Evolutionary conservation across 1,284 basidiomycete species (phyloP).

Genomic region (Trametes polyzona): DNA sequence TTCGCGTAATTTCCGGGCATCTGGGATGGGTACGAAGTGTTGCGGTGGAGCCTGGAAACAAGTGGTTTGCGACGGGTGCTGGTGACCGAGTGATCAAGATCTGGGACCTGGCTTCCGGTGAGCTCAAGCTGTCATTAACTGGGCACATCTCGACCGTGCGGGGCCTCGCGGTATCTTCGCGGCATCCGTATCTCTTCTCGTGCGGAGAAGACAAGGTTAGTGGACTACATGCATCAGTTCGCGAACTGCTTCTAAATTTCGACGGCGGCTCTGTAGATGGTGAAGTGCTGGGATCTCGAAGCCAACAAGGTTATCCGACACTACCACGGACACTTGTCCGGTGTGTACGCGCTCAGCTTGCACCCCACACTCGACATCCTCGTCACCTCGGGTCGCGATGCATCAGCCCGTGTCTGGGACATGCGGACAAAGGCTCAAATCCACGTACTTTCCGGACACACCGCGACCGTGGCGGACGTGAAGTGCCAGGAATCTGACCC

Average conservation of each 20-base stretch:
- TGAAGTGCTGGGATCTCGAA: constrained; percentile 99
- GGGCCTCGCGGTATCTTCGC: constrained; percentile 87
- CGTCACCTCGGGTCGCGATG: constrained; percentile 94
- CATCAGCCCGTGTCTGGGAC: constrained; percentile 97
- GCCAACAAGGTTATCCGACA: constrained; percentile 98
- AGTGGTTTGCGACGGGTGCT: constrained; percentile 98
- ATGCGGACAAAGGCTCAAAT: constrained; percentile 98
- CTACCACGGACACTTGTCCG: constrained; percentile 97
- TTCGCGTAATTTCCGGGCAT: constrained; percentile 97
- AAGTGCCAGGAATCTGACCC: constrained; percentile 96
- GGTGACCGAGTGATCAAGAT: constrained; percentile 99
- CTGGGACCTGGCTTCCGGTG: constrained; percentile 97
- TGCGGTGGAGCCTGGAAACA: constrained; percentile 96
- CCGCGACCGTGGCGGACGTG: constrained; percentile 92
- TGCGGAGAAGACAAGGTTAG: constrained; percentile 94
- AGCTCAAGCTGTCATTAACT: constrained; percentile 93
- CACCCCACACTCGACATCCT: constrained; percentile 97
- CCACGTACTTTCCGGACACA: constrained; percentile 92
- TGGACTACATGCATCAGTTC: not conserved
- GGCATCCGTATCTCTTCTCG: constrained; percentile 98
- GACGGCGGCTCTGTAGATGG: constrained; percentile 79
- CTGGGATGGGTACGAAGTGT: constrained; percentile 98
- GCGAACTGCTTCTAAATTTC: not conserved
- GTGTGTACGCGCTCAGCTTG: constrained; percentile 88
- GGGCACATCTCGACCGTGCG: constrained; percentile 98